Conservation (phyloP, 306 rosid species). For the Rosa persica region DNA sequence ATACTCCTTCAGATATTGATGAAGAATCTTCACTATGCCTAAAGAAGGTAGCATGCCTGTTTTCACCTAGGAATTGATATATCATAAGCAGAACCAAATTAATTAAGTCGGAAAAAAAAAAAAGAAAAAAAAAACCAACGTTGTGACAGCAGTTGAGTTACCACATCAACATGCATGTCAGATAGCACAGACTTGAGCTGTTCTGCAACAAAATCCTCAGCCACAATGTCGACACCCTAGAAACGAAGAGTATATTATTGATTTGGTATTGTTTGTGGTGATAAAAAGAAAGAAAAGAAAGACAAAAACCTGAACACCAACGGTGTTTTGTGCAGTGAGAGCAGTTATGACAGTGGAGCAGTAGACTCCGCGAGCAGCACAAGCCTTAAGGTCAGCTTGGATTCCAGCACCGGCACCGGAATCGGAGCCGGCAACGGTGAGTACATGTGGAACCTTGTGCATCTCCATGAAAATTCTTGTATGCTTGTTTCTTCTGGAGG, state of each 20-base stretch:
- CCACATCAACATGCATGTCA: conserved; percentile 94
- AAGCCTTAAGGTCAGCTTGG: conserved; percentile 89
- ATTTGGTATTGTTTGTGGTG: not conserved
- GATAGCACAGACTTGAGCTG: conserved; percentile 83
- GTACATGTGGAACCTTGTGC: conserved; percentile 66
- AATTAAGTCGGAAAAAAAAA: too few relatives aligned
- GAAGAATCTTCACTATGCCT: conserved; percentile 57
- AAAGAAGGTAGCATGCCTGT: conserved; percentile 88
- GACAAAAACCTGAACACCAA: conserved; percentile 76
- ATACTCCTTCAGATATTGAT: conserved; percentile 57
- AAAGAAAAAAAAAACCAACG: not conserved
- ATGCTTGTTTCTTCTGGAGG: too few relatives aligned
- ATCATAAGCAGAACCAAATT: conserved; percentile 28
- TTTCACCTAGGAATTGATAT: conserved; percentile 56
- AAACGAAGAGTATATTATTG: conserved; percentile 11
- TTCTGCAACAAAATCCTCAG: conserved; percentile 66
- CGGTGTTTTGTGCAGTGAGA: conserved; percentile 89
- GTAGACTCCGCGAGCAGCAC: conserved; percentile 77
- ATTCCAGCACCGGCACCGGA: conserved; percentile 96
- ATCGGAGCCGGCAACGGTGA: conserved; percentile 87
- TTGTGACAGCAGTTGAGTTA: conserved; percentile 28
- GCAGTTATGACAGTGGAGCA: conserved; percentile 95
- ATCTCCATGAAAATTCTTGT: conserved; percentile 23
- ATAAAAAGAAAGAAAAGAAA: conserved; percentile 20
- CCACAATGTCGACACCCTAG: conserved; percentile 62